Conservation (phyloP, 1,284 basidiomycete species). For the Tetrapyrgos nigripes region DNA sequence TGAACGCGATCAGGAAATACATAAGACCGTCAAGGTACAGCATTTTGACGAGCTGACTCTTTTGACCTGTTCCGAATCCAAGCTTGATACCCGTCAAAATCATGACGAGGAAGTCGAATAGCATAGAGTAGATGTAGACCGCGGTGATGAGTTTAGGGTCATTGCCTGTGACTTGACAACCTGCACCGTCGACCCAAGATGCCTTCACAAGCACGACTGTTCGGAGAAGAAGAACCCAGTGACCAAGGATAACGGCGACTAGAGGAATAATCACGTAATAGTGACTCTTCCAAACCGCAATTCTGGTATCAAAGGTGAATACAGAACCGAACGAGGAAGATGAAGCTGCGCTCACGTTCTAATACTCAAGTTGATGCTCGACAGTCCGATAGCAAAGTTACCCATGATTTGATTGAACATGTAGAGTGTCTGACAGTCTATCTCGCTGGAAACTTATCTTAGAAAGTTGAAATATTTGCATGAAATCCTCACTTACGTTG, state of each 20-base stretch:
- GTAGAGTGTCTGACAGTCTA: conserved; percentile 72
- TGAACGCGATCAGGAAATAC: conserved; percentile 71
- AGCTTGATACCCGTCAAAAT: conserved; percentile 67
- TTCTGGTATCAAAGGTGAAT: conserved; percentile 73
- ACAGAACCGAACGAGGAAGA: too few species aligned
- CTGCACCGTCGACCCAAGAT: conserved; percentile 48
- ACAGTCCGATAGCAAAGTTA: conserved; percentile 74
- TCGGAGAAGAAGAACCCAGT: conserved; percentile 78
- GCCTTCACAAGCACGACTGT: conserved; percentile 67
- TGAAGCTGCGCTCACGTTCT: conserved; percentile 61
- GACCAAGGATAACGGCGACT: conserved; percentile 66
- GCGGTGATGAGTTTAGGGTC: conserved; percentile 61
- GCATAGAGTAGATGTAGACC: conserved; percentile 76
- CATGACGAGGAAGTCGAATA: conserved; percentile 69
- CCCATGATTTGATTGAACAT: conserved; percentile 77
- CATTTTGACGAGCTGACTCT: neutral
- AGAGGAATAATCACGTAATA: conserved; percentile 59
- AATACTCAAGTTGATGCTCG: conserved; percentile 78
- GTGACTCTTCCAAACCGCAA: conserved; percentile 23
- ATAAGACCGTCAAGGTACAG: conserved; percentile 48
- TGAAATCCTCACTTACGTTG: neutral
- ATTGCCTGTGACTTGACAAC: conserved; percentile 61
- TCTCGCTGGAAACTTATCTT: conserved; percentile 41
- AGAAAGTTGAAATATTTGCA: neutral
- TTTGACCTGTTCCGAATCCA: conserved; percentile 25